Percentiles rank a stretch among this genome's conserved stretches.
phyloP scores from a whole-genome alignment of 805 yeast genomes.

The Sugiyamaella qingdaonensis region DNA sequence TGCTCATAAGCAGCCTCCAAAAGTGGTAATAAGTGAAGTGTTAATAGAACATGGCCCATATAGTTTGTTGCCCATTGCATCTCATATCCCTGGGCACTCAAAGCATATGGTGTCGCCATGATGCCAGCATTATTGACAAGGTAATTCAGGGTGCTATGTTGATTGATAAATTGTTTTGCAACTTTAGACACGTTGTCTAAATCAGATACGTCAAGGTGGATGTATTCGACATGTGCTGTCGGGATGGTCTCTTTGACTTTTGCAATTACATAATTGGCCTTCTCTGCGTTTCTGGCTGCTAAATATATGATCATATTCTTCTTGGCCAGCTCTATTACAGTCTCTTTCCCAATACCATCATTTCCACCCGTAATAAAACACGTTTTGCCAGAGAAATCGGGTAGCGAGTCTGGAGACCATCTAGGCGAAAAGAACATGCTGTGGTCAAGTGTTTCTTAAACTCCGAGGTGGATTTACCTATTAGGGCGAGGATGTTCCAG shows the following conservation, averaged over 20 bases:
- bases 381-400: conserved; percentile 34
- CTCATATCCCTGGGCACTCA: conserved; percentile 68
- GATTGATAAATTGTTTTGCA: conserved; percentile 26
- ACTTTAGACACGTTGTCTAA: conserved; percentile 40
- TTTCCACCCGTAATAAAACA: conserved; percentile 36
- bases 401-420: conserved; percentile 15
- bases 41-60: conserved; percentile 68
- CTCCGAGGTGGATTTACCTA: too few relatives aligned
- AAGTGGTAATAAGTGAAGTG: conserved; percentile 35
- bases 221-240: conserved; percentile 32
- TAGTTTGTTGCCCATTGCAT: conserved; percentile 76
- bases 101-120: conserved; percentile 65
- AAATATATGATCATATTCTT: conserved; percentile 36
- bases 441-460: background rate
- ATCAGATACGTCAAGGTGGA: conserved; percentile 35
- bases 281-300: conserved; percentile 36
- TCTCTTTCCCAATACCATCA: conserved; percentile 36
- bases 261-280: conserved; percentile 31
- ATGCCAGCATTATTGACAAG: conserved; percentile 77
- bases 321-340: conserved; percentile 31
- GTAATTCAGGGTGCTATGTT: conserved; percentile 32
- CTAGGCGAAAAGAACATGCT: background rate
- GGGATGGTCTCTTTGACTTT: conserved; percentile 27
- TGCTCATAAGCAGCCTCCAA: background rate
- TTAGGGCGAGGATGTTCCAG: too few relatives aligned